Percentiles rank a stretch among this genome's conserved stretches.
phyloP scores from a whole-genome alignment of 495 filamentous ascomycete genomes.

The Penicillium cataractarum region DNA sequence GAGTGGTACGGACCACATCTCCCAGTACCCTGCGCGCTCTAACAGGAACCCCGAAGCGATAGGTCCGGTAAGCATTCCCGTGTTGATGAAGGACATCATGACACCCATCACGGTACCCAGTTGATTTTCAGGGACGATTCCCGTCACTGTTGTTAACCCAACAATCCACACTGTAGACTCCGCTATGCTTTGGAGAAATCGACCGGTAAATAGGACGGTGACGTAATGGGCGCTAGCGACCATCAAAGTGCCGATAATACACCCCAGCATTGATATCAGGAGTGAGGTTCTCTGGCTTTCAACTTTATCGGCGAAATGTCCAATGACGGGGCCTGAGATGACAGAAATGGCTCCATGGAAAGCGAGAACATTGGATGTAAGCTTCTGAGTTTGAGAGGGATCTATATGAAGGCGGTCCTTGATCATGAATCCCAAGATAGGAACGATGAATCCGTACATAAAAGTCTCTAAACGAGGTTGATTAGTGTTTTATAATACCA shows the following conservation, averaged over 20 bases:
- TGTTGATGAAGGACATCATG: conserved; percentile 24
- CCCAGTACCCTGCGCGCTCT: conserved; percentile 32
- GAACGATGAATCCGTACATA: conserved; percentile 22
- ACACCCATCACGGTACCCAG: conserved; percentile 28
- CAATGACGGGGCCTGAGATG: conserved; percentile 12
- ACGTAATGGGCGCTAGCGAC: not conserved
- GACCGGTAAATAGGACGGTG: conserved; percentile 16
- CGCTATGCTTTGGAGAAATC: conserved; percentile 26
- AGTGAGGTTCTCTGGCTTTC: not conserved
- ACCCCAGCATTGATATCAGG: not conserved
- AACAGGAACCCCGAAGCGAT: conserved; percentile 30
- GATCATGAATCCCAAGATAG: conserved; percentile 20
- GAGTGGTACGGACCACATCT: conserved; percentile 31
- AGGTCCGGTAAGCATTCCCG: conserved; percentile 24
- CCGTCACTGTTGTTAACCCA: conserved; percentile 27
- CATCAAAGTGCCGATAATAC: conserved; percentile 1
- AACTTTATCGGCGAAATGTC: conserved; percentile 14
- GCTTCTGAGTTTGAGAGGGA: conserved; percentile 12
- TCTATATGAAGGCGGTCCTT: conserved; percentile 13
- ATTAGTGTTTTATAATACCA: too few species aligned
- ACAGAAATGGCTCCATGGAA: conserved; percentile 9
- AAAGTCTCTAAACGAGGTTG: conserved; percentile 23
- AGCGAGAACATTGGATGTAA: conserved; percentile 14
- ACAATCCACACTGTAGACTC: conserved; percentile 29
- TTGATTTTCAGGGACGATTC: conserved; percentile 20